Percentiles rank a stretch among this genome's conserved stretches.
phyloP scores from a whole-genome alignment of 2,329 filamentous ascomycete species.

The Diaporthe amygdali region DNA sequence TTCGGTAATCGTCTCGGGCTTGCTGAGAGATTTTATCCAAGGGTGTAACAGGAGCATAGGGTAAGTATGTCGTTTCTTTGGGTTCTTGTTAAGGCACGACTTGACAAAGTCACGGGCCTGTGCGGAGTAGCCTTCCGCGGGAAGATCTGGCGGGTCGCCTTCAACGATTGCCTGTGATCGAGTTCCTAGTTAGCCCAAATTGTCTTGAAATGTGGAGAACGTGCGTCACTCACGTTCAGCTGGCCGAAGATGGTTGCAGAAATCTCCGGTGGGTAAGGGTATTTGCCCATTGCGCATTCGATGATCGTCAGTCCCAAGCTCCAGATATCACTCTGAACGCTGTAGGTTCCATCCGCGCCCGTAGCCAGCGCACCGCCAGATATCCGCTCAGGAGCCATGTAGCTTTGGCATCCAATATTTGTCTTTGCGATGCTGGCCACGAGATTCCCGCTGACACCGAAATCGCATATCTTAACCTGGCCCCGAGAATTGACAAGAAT shows the following conservation, averaged over 20 bases:
- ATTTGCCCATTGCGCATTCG: conserved; percentile 91
- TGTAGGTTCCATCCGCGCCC: conserved; percentile 84
- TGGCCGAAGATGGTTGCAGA: conserved; percentile 99
- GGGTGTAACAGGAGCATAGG: conserved; percentile 86
- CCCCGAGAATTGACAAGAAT: conserved; percentile 89
- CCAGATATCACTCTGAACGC: conserved; percentile 98
- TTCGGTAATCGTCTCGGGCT: conserved; percentile 76
- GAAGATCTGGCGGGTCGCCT: conserved; percentile 90
- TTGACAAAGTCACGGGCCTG: conserved; percentile 85
- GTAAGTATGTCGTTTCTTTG: conserved; percentile 92
- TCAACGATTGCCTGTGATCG: conserved; percentile 88
- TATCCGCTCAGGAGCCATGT: conserved; percentile 98
- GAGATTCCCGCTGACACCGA: conserved; percentile 94
- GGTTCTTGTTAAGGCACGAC: conserved; percentile 90
- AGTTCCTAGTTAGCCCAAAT: conserved; percentile 27
- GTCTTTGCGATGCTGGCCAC: conserved; percentile 98
- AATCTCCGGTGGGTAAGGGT: conserved; percentile 96
- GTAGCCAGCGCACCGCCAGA: conserved; percentile 81
- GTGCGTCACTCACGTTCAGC: conserved; percentile 75
- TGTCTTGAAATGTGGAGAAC: neutral
- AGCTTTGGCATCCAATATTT: conserved; percentile 98
- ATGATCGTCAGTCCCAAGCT: conserved; percentile 93
- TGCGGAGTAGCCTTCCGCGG: conserved; percentile 77
- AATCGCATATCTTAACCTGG: conserved; percentile 98
- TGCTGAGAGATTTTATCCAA: conserved; percentile 80